A percentile compares a stretch with the other conserved stretches of the same genome.
Conservation (phyloP, 1,284 basidiomycete genomes). For the Irpex sp. region DNA sequence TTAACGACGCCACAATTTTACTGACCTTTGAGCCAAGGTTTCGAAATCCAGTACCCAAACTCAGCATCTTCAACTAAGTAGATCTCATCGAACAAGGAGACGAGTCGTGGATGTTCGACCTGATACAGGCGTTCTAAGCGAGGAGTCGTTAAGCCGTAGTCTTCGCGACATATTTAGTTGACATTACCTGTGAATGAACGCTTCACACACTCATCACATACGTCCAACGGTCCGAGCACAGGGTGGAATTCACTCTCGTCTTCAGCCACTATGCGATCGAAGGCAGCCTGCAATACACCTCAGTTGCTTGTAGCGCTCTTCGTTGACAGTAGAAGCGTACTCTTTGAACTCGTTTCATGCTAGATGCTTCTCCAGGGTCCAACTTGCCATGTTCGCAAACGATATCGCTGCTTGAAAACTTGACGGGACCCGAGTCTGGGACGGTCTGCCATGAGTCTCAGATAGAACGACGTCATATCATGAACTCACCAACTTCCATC, state of each 20-base stretch:
- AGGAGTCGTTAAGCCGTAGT: conserved; percentile 2
- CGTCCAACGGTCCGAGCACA: conserved; percentile 40
- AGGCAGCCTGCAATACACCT: conserved; percentile 38
- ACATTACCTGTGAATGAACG: conserved; percentile 53
- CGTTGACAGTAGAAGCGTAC: conserved; percentile 26
- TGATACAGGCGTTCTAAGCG: conserved; percentile 62
- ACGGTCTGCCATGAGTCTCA: not conserved
- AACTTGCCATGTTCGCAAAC: conserved; percentile 58
- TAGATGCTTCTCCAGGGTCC: conserved; percentile 48
- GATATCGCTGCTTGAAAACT: conserved; percentile 36
- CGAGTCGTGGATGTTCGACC: conserved; percentile 56
- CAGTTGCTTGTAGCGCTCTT: conserved; percentile 4
- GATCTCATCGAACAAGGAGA: conserved; percentile 53
- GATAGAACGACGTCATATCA: not conserved
- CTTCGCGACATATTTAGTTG: conserved; percentile 6
- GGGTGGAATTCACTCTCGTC: conserved; percentile 49
- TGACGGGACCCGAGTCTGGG: conserved; percentile 3
- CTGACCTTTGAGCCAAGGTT: conserved; percentile 71
- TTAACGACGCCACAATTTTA: not conserved
- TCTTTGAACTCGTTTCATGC: conserved; percentile 64
- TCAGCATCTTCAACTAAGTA: conserved; percentile 39
- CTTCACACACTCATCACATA: conserved; percentile 62
- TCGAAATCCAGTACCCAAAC: conserved; percentile 71
- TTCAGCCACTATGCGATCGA: conserved; percentile 39
- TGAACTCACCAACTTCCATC: not conserved